These are phyloP conservation scores for Melampsora larici-populina DNA, from an alignment of 1,284 basidiomycete genomes.

Conservation along the genomic window DNA sequence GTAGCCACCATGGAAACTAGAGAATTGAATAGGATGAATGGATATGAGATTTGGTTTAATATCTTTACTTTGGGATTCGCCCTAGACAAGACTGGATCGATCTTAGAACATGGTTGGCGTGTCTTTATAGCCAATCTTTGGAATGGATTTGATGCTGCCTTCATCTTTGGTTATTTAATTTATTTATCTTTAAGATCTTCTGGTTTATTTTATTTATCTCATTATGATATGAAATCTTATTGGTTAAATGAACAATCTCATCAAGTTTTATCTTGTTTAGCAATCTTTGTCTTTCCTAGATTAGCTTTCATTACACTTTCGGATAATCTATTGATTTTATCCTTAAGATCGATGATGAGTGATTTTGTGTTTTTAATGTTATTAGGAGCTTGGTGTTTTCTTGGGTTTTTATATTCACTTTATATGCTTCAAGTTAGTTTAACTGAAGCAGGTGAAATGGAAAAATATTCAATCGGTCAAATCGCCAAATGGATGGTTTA, in stretches of 20 bases:
- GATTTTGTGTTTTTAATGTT: constrained; percentile 53
- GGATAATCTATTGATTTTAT: constrained; percentile 55
- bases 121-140: constrained; percentile 52
- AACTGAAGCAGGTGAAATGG: constrained; percentile 6
- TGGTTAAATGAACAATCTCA: constrained; percentile 51
- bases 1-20: constrained; percentile 51
- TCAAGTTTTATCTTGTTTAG: constrained; percentile 52
- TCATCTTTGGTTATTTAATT: constrained; percentile 52
- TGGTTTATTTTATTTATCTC: constrained; percentile 46
- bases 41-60: constrained; percentile 49
- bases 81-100: constrained; percentile 49
- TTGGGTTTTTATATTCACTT: constrained; percentile 31
- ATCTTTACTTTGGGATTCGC: constrained; percentile 51
- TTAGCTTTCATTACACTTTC: constrained; percentile 54
- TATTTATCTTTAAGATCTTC: constrained; percentile 53
- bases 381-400: constrained; percentile 46
- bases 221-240: constrained; percentile 43
- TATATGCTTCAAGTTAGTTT: constrained; percentile 30
- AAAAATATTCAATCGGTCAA: constrained; percentile 22
- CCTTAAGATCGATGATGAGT: constrained; percentile 54
- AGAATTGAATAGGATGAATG: constrained; percentile 30
- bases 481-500: constrained; percentile 44
- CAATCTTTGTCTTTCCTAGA: constrained; percentile 53
- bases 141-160: constrained; percentile 54
- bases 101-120: constrained; percentile 50